These are phyloP conservation scores for Murraya koenigii DNA, from an alignment of 345 rosid species.

Conservation along the genomic window DNA sequence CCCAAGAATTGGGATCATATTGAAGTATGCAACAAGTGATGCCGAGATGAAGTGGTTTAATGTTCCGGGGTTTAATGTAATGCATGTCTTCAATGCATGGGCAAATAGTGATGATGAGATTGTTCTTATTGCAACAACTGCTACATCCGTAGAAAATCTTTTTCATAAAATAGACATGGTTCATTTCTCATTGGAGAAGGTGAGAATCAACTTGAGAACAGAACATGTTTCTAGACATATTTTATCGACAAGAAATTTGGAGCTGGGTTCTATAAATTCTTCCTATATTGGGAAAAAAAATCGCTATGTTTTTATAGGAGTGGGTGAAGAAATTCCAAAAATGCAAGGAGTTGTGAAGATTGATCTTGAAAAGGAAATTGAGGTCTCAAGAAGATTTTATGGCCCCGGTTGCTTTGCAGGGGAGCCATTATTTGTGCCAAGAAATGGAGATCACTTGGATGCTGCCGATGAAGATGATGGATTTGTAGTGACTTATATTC, in stretches of 20 bases:
- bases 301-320: conserved; percentile 13
- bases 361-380: conserved; percentile 17
- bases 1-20: conserved; percentile 24
- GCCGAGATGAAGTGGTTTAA: conserved; percentile 18
- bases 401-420: conserved; percentile 26
- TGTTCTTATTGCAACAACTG: conserved; percentile 20
- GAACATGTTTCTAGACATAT: not conserved
- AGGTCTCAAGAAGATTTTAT: conserved; percentile 21
- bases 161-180: conserved; percentile 2
- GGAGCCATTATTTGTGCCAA: conserved; percentile 26
- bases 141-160: not conserved
- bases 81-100: conserved; percentile 27
- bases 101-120: conserved; percentile 16
- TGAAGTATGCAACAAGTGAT: conserved; percentile 14
- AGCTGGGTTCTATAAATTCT: conserved; percentile 18
- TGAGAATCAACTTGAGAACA: conserved; percentile 17
- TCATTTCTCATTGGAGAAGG: conserved; percentile 13
- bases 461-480: conserved; percentile 26
- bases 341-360: conserved; percentile 26
- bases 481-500: conserved; percentile 16
- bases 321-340: conserved; percentile 8
- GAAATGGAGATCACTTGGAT: not conserved
- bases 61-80: conserved; percentile 8
- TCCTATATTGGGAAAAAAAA: conserved; percentile 14
- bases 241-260: conserved; percentile 19